A percentile compares a stretch with the other conserved stretches of the same genome.
These are phyloP conservation scores for Leccinum pachyderme DNA, from an alignment of 1,284 basidiomycete species.

Conservation along the genomic window DNA sequence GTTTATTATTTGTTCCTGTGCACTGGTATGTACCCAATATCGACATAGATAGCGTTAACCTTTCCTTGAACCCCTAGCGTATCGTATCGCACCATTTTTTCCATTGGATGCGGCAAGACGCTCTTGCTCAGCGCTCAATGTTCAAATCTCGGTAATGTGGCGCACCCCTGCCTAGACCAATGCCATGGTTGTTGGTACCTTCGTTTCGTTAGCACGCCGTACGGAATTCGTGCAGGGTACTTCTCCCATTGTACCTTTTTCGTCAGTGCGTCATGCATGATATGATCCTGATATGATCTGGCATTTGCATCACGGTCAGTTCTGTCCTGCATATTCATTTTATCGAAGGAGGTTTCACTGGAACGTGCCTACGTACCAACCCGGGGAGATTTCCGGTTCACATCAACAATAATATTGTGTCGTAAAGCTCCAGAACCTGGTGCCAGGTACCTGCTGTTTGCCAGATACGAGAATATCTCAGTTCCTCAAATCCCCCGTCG, in stretches of 20 bases:
- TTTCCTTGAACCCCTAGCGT: not conserved
- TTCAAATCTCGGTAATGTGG: not conserved
- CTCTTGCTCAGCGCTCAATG: not conserved
- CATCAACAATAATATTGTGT: not conserved
- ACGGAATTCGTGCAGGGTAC: not conserved
- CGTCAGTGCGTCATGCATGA: not conserved
- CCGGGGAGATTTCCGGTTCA: constrained; percentile 2
- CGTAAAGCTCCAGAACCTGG: not conserved
- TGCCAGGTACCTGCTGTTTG: not conserved
- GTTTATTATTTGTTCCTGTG: not conserved
- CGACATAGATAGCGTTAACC: not conserved
- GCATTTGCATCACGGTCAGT: not conserved
- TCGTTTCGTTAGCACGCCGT: not conserved
- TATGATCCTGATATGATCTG: constrained; percentile 1
- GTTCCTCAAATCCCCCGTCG: not conserved
- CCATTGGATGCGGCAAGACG: not conserved
- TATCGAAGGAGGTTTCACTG: not conserved
- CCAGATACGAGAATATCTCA: not conserved
- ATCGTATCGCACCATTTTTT: not conserved
- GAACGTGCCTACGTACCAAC: not conserved
- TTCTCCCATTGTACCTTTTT: constrained; percentile 3
- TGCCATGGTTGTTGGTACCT: not conserved
- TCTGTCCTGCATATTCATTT: not conserved
- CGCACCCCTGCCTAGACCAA: not conserved
- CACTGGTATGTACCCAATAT: not conserved